Base-by-base conservation (phyloP, 2,329 filamentous ascomycete species). In the Coniochaeta prunicola region DNA sequence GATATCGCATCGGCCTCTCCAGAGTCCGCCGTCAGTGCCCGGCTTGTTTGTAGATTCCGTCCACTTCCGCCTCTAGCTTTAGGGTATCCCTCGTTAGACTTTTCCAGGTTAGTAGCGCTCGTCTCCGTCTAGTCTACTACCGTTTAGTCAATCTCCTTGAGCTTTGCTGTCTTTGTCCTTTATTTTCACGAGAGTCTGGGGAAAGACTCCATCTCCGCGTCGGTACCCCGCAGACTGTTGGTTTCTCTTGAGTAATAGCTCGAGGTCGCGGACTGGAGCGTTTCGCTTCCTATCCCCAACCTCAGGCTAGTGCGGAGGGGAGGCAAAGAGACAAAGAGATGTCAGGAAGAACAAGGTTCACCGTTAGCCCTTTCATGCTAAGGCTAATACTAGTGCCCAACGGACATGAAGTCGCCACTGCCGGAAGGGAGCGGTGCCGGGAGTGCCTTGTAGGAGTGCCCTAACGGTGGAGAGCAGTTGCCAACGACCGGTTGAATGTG, bases 241-340 rank as follows among this genome's bases (percentile, higher is more conserved):
- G 31, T 33, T 55, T 33, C 26, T 55, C 17, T 55, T 34, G 30
- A 55, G 53, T 55, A 55, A 55, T 55, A 55, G 53, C 53, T 55
- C 53, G 30, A 21, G 8, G 40, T 21, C 40, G 40, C 40, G 40
- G 40, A 24, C 21, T 26, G 40, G 40, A 45, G 12, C 40, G 13
- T 45, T 21, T 7, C 21, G n/a, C 40, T 45, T 38, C 36, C 36
- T n/a, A n/a, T n/a, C 36, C 31, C 31, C 36, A 7, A n/a, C 3
- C 36, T 38, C 19, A 38, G 36, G 36, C 17, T 38, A n/a, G 36
- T 38, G 36, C 10, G 36, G 36, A 38, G 40, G 26, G 19, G 40
- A 45, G 40, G 40, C 40, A 15, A 28, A 26, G 21, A 50, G 13
- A 50, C 45, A 50, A 30, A 50, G n/a, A 5, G 7, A 26, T 4